Evolutionary conservation across 768 basidiomycete species (phyloP).

Genomic region (Agrocybe pediades): DNA sequence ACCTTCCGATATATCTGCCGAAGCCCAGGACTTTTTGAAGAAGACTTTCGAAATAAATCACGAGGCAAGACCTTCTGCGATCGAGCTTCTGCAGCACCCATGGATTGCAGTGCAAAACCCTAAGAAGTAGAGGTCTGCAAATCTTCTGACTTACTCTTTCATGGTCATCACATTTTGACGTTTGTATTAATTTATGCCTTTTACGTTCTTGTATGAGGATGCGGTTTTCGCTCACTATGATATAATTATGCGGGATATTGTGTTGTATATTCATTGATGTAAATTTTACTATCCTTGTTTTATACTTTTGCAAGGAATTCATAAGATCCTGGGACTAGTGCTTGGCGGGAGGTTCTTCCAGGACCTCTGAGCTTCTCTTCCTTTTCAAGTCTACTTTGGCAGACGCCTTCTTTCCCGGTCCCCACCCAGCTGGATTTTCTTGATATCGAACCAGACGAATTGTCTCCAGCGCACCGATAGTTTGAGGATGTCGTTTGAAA

Average conservation of each 20-base stretch:
- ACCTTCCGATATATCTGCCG: conserved; percentile 88
- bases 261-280: conserved; percentile 1
- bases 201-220: conserved; percentile 6
- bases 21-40: conserved; percentile 85
- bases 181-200: conserved; percentile 23
- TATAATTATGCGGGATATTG: conserved; percentile 4
- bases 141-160: not conserved
- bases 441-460: conserved; percentile 88
- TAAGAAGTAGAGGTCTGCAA: conserved; percentile 6
- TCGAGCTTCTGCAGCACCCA: conserved; percentile 69
- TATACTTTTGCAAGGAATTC: not conserved
- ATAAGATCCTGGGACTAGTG: conserved; percentile 6
- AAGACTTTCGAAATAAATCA: conserved; percentile 88
- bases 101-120: conserved; percentile 50
- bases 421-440: conserved; percentile 94
- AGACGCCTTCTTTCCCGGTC: conserved; percentile 71
- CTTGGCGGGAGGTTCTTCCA: conserved; percentile 23
- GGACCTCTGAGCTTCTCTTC: conserved; percentile 20
- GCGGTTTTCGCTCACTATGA: conserved; percentile 7
- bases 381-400: conserved; percentile 20
- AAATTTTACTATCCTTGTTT: not conserved
- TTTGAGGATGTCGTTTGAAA: conserved; percentile 74
- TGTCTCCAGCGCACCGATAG: conserved; percentile 58
- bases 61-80: conserved; percentile 76
- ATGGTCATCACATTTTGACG: not conserved